phyloP scores from a whole-genome alignment of 371 early-diverging fungal genomes.

The Chytridiales sp. region DNA sequence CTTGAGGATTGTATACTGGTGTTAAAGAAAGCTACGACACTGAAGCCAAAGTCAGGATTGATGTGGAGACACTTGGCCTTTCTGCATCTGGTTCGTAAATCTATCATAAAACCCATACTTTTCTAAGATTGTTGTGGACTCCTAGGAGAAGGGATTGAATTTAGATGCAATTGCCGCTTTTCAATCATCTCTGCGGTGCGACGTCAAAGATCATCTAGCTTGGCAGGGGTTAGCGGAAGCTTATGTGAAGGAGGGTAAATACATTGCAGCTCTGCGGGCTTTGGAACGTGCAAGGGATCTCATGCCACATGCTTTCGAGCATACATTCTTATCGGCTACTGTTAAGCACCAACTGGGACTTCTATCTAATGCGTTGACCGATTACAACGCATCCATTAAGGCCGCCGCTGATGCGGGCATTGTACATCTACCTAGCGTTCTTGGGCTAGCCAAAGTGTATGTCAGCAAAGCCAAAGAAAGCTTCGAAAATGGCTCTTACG shows the following conservation, averaged over 20 bases:
- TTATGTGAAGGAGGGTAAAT: conserved; percentile 82
- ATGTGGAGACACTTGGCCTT: conserved; percentile 81
- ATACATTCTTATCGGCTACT: no score
- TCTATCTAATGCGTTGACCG: no score
- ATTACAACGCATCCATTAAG: no score
- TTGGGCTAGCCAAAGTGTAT: no score
- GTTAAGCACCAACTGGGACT: no score
- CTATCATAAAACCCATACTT: background rate
- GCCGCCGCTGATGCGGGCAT: no score
- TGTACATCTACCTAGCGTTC: no score
- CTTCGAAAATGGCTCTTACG: no score
- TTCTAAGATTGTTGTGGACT: background rate
- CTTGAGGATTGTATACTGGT: conserved; percentile 58
- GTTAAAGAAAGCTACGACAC: conserved; percentile 49
- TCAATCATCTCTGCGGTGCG: conserved; percentile 75
- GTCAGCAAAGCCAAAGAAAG: no score
- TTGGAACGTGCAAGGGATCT: conserved; percentile 69
- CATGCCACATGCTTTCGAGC: no score
- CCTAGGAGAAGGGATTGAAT: conserved; percentile 12
- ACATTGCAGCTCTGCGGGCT: conserved; percentile 77
- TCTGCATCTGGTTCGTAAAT: conserved; percentile 58
- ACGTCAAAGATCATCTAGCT: conserved; percentile 60
- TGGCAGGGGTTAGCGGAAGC: conserved; percentile 91
- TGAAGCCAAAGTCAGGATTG: conserved; percentile 62
- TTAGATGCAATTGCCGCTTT: conserved; percentile 73